Evolutionary conservation across 345 rosid genomes (phyloP).

Genomic region (Excoecaria cochinchinensis): DNA sequence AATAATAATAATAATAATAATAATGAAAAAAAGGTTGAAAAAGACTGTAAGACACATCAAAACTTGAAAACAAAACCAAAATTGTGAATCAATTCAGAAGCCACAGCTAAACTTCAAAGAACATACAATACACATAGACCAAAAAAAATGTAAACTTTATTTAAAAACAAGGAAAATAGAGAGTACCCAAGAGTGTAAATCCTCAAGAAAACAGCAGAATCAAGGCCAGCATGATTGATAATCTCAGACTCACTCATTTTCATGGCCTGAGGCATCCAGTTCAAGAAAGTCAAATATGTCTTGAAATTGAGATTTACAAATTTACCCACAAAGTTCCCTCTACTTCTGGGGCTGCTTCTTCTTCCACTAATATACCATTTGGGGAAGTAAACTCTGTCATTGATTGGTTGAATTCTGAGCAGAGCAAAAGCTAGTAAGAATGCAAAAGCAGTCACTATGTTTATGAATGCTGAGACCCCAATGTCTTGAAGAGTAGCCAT

Average conservation of each 20-base stretch:
- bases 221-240: slow-evolving; percentile 87
- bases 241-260: slow-evolving; percentile 77
- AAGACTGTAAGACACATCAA: not conserved
- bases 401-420: slow-evolving; percentile 79
- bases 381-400: slow-evolving; percentile 92
- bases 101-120: not conserved
- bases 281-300: slow-evolving; percentile 80
- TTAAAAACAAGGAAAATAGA: not conserved
- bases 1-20: too few relatives aligned
- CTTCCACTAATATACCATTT: slow-evolving; percentile 74
- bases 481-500: slow-evolving; percentile 94
- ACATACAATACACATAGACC: not conserved
- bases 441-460: slow-evolving; percentile 65
- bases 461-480: slow-evolving; percentile 78
- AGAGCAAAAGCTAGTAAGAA: slow-evolving; percentile 89
- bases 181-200: slow-evolving; percentile 84
- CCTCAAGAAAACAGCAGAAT: slow-evolving; percentile 90
- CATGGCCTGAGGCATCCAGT: slow-evolving; percentile 99
- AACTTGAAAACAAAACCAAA: not conserved
- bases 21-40: too few relatives aligned
- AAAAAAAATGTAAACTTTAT: not conserved
- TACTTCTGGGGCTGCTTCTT: slow-evolving; percentile 69
- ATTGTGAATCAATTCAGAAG: not conserved
- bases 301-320: slow-evolving; percentile 74
- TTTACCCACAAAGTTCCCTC: slow-evolving; percentile 58